These are phyloP conservation scores for Vaccinium darrowii DNA, from an alignment of 148 eudicot genomes.

Conservation along the genomic window DNA sequence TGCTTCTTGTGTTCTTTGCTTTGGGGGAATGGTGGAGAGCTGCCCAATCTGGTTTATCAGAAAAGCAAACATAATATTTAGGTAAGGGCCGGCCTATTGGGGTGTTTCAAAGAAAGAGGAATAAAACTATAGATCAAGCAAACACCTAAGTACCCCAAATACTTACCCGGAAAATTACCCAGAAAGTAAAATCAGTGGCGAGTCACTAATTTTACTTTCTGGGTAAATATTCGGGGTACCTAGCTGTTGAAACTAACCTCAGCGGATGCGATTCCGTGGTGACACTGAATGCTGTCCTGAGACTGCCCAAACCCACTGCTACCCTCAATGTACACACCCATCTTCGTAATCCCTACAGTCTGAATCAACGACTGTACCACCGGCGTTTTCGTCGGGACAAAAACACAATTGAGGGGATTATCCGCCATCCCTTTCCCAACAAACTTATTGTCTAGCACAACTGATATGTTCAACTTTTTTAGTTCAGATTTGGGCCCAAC, in stretches of 20 bases:
- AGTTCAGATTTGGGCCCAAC: constrained; percentile 81
- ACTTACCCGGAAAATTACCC: no score
- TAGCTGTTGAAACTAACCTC: constrained; percentile 49
- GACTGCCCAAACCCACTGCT: constrained; percentile 90
- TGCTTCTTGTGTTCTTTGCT: constrained; percentile 65
- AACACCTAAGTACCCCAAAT: no score
- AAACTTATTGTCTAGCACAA: constrained; percentile 57
- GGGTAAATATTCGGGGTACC: no score
- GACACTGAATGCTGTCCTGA: constrained; percentile 53
- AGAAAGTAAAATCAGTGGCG: no score
- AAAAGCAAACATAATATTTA: background rate
- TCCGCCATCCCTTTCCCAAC: constrained; percentile 85
- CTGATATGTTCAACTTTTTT: constrained; percentile 57
- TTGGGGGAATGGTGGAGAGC: constrained; percentile 90
- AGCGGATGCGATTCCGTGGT: constrained; percentile 84
- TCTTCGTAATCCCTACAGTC: constrained; percentile 82
- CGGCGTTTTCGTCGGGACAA: constrained; percentile 52
- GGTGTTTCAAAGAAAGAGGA: background rate
- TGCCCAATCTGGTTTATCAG: constrained; percentile 69
- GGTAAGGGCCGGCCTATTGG: background rate
- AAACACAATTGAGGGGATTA: constrained; percentile 74
- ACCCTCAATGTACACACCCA: constrained; percentile 85
- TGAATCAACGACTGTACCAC: constrained; percentile 73
- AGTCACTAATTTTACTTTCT: no score
- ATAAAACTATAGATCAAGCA: background rate